Evolutionary conservation across 2,329 filamentous ascomycete genomes (phyloP).

Genomic region (Pseudogymnoascus sp.): DNA sequence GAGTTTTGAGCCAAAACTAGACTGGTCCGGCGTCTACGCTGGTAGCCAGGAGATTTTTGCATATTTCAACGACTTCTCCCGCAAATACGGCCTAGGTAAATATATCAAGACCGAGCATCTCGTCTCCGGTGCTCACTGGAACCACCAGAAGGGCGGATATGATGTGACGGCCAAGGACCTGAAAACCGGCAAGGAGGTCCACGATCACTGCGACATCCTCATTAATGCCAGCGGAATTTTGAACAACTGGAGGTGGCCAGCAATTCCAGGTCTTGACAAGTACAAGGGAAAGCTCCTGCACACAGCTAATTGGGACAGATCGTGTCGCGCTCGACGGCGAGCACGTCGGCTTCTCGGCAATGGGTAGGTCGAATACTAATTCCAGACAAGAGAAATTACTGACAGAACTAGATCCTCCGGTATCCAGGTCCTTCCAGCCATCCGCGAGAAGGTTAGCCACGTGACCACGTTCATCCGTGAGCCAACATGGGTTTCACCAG

Average conservation of each 20-base stretch:
- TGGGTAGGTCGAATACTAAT: constrained; percentile 25
- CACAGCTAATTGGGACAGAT: constrained; percentile 36
- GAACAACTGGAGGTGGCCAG: constrained; percentile 37
- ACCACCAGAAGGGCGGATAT: constrained; percentile 40
- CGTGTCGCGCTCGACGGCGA: constrained; percentile 33
- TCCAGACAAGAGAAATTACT: constrained; percentile 18
- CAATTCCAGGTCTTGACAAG: constrained; percentile 38
- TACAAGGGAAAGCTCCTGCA: constrained; percentile 42
- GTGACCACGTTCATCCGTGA: constrained; percentile 43
- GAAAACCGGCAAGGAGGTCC: constrained; percentile 38
- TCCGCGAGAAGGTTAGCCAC: constrained; percentile 29
- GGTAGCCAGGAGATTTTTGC: constrained; percentile 50
- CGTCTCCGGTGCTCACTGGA: constrained; percentile 41
- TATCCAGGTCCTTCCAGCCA: constrained; percentile 42
- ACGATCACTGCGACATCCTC: constrained; percentile 22
- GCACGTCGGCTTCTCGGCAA: constrained; percentile 40
- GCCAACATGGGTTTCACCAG: constrained; percentile 43
- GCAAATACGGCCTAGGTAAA: constrained; percentile 42
- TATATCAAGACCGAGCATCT: constrained; percentile 41
- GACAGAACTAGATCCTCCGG: constrained; percentile 31
- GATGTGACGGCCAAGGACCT: constrained; percentile 42
- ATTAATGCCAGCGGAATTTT: constrained; percentile 23
- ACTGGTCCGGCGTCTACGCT: constrained; percentile 51
- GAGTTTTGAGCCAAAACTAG: constrained; percentile 53
- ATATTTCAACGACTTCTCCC: constrained; percentile 42